Conservation (phyloP, 106 monocot genomes). For the Allium cepa region DNA sequence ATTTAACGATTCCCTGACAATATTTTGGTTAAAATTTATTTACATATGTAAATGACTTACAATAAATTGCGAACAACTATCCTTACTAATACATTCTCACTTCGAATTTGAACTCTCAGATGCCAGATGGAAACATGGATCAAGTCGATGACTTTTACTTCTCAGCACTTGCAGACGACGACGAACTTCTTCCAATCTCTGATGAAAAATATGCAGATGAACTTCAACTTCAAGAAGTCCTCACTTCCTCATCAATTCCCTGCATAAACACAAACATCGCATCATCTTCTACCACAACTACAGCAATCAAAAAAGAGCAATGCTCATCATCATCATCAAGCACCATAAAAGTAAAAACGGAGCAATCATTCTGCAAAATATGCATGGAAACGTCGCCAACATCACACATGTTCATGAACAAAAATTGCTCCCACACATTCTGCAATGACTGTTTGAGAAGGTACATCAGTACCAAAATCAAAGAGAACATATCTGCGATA, state of each 20-base stretch:
- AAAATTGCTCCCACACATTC: slow-evolving; percentile 6
- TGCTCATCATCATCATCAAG: slow-evolving; percentile 1
- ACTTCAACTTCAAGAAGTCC: slow-evolving; percentile 58
- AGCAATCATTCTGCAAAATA: slow-evolving; percentile 5
- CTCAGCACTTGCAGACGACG: slow-evolving; percentile 17
- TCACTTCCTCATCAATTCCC: slow-evolving; percentile 12
- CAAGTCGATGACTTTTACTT: slow-evolving; percentile 51
- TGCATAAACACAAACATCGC: not conserved
- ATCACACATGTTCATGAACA: not conserved
- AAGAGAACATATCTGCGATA: not conserved
- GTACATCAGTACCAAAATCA: slow-evolving; percentile 4
- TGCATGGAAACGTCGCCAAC: slow-evolving; percentile 1
- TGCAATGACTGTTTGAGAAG: not conserved
- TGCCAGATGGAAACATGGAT: not conserved
- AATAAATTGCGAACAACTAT: too few species aligned
- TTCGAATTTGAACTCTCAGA: too few species aligned
- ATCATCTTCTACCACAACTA: not conserved
- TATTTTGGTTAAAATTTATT: too few species aligned
- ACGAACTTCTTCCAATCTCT: slow-evolving; percentile 31
- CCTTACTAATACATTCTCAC: too few species aligned
- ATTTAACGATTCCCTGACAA: too few species aligned
- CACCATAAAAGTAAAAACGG: too few species aligned
- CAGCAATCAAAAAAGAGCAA: slow-evolving; percentile 1
- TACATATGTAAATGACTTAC: too few species aligned
- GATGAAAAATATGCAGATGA: slow-evolving; percentile 42